Base-by-base conservation (phyloP, 208 protist genomes). In the Acanthamoeba lenticulata region DNA sequence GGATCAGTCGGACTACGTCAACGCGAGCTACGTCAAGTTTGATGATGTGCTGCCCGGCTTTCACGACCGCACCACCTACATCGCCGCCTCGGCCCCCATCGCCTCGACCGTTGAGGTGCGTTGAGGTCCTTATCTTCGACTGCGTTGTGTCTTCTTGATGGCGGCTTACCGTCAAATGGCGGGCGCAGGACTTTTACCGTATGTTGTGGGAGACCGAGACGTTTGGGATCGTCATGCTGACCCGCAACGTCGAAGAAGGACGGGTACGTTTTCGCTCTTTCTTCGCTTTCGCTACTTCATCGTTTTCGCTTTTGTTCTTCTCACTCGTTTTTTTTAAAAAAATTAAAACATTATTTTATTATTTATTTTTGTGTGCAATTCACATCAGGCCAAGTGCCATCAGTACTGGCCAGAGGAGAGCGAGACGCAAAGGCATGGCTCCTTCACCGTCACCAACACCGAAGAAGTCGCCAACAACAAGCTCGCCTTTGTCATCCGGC, bases 191-290 rank as follows among this genome's bases (percentile, higher is more conserved):
- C 42, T 90, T 57, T 57, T 90, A 90, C 34, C 42, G 83, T 1
- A 90, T 90, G 83, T 15, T 90, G 27, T 90, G 83, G 83, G 83
- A 90, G n/a, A 57, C 45, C 24, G 32, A 65, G 29, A 45, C 83
- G 17, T 90, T 90, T 67, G 55, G 45, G 29, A 65, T 90, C 52
- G 83, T 67, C 55, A 90, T 90, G 83, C 29, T 90, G 0, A 90
- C 83, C 24, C 42, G 83, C 40, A 69, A 67, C 52, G 55, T 40
- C 13, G 83, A 90, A 57, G 83, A 27, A 13, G 83, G 83, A 55
- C 0, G 83, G n/a, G 83, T 90, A 36, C 4, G 74, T 32, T n/a
- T 19, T 13, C 34, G 13, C 52, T 67, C 29, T n/a, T 21, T 90
- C 17, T 38, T 65, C 83, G 40, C 36, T 45, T 9, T 9, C 67